Conservation (phyloP, 805 yeast species). For the Zygotorulaspora chibaensis region DNA sequence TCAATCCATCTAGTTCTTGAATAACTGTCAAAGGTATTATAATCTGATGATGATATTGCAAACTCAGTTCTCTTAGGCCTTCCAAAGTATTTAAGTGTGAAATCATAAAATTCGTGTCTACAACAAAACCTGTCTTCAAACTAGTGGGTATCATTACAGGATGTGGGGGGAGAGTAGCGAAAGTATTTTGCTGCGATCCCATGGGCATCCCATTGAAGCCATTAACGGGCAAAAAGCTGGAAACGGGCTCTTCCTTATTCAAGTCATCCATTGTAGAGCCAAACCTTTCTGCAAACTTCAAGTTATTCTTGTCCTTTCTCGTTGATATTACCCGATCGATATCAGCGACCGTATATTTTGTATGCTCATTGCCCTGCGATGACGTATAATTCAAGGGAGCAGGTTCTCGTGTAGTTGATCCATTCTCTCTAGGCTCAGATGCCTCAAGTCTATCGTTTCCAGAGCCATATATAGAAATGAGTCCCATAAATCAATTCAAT, state of each 20-base stretch:
- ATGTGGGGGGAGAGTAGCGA: not conserved
- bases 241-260: not conserved
- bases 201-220: no score
- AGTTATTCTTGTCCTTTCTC: not conserved
- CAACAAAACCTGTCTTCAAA: constrained; percentile 44
- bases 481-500: no score
- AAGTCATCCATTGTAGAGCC: not conserved
- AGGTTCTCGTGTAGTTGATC: no score
- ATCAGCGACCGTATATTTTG: constrained; percentile 20
- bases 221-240: no score
- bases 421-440: no score
- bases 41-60: constrained; percentile 44
- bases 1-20: constrained; percentile 79
- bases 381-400: no score
- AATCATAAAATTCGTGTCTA: constrained; percentile 81
- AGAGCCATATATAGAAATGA: no score
- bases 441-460: no score
- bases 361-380: not conserved
- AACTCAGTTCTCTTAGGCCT: constrained; percentile 42
- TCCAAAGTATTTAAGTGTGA: constrained; percentile 62
- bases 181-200: no score
- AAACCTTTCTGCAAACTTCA: not conserved
- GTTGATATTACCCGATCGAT: constrained; percentile 10
- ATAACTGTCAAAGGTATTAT: constrained; percentile 69
- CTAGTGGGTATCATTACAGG: constrained; percentile 8